Evolutionary conservation across 306 rosid species (phyloP), one percentile per base, ranked within the genome.

Genomic region (Gillenia trifoliata): DNA sequence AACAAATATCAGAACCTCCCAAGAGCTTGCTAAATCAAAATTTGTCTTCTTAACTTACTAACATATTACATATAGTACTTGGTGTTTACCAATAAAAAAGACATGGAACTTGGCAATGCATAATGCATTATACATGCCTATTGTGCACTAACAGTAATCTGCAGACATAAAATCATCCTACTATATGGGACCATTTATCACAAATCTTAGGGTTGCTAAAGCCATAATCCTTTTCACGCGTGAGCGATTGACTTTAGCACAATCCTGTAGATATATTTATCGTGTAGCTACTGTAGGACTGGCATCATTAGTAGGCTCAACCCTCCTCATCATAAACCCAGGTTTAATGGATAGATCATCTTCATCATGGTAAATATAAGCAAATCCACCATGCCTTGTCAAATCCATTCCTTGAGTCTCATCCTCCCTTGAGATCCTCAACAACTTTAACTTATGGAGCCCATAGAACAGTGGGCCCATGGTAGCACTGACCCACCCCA

Each of bases 331-430:
- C 78, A 55, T 38, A 55, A 80, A 84, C 49, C 63, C 77, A 1
- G 78, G 76, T 22, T 33, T 62, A 41, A 3, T 10, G 0, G 87
- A 84, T 7, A 33, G 52, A 55, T 81, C 78, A 2, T 81, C 84
- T 19, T 85, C 82, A 16, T 79, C 88, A 15, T 75, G 59, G 50
- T 92, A 92, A 2, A 78, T 88, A 34, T 92, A 92, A 31, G 97
- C 96, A 76, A 92, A 89, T 3, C 97, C 96, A 12, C 98, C 98
- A 59, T 92, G 98, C 71, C 83, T 78, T 0, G 93, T 90, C 80
- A 85, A 2, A 66, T 90, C 98, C 93, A 90, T 84, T 20, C 98
- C 96, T 3, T 87, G 89, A 72, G 76, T 83, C 79, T 92, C 96
- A 33, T 88, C 93, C 3, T 90, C 85, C 3, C 33, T 64, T 0